Percentiles rank a stretch among this genome's conserved stretches.
These are phyloP conservation scores for Phaseolus lunatus DNA, from an alignment of 306 rosid species.

Conservation along the genomic window DNA sequence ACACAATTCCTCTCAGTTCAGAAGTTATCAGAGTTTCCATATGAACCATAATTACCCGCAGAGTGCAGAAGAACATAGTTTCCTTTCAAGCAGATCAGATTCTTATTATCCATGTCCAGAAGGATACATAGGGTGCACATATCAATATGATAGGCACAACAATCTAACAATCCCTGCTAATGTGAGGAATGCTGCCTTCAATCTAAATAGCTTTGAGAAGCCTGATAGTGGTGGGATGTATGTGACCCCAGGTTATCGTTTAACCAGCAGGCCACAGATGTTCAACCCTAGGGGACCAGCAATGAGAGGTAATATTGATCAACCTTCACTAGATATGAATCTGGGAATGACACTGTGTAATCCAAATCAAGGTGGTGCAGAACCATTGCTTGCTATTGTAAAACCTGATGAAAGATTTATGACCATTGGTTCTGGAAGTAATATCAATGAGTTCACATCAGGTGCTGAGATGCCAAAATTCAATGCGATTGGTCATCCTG, in stretches of 20 bases:
- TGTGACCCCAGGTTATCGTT: constrained; percentile 15
- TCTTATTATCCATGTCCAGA: constrained; percentile 23
- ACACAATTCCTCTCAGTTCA: constrained; percentile 39
- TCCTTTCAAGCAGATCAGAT: constrained; percentile 10
- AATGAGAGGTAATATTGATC: constrained; percentile 27
- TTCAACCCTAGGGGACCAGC: constrained; percentile 40
- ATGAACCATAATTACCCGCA: constrained; percentile 12
- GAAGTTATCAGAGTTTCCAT: constrained; percentile 38
- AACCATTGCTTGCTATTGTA: constrained; percentile 40
- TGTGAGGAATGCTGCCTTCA: constrained; percentile 33
- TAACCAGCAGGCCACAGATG: constrained; percentile 32
- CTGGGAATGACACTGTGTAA: constrained; percentile 29
- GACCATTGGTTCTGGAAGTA: constrained; percentile 41
- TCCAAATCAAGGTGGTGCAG: constrained; percentile 42
- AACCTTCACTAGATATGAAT: constrained; percentile 43
- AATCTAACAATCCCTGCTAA: constrained; percentile 33
- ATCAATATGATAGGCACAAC: constrained; percentile 30
- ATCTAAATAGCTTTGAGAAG: constrained; percentile 38
- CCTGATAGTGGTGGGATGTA: constrained; percentile 30
- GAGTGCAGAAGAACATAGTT: constrained; percentile 11
- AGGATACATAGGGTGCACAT: constrained; percentile 36
- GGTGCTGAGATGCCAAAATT: constrained; percentile 29
- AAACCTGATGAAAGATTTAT: constrained; percentile 41
- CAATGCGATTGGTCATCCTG: constrained; percentile 24
- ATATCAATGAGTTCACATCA: constrained; percentile 30